Evolutionary conservation across 75 land plant species (phyloP).

Genomic region (Adiantum capillusveneris): DNA sequence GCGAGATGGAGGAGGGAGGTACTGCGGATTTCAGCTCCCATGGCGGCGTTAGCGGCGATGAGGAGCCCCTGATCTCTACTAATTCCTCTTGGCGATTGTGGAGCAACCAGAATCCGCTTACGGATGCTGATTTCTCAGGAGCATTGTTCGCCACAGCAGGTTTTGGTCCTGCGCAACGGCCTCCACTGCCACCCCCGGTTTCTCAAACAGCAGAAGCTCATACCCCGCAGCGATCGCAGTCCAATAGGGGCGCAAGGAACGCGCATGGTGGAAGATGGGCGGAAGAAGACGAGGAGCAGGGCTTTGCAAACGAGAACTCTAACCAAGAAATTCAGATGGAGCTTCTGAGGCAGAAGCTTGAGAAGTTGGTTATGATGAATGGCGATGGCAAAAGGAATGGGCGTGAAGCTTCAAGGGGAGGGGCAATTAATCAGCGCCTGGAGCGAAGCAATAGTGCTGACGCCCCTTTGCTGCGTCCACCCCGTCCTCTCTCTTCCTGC

Average conservation of each 20-base stretch:
- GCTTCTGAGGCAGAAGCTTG: slow-evolving; percentile 12
- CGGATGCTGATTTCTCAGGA: slow-evolving; percentile 2
- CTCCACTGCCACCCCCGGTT: not conserved
- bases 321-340: not conserved
- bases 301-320: slow-evolving; percentile 14
- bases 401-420: not conserved
- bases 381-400: slow-evolving; percentile 2
- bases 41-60: too few species aligned
- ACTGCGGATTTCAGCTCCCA: slow-evolving; percentile 25
- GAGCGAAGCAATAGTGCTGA: not conserved
- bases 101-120: slow-evolving; percentile 53
- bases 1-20: slow-evolving; percentile 45
- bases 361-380: not conserved
- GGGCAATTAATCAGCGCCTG: slow-evolving; percentile 12
- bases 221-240: not conserved
- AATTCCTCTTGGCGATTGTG: slow-evolving; percentile 54
- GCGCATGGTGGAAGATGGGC: not conserved
- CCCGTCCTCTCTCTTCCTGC: not conserved
- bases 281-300: slow-evolving; percentile 7
- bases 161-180: slow-evolving; percentile 15
- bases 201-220: not conserved
- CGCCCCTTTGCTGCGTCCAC: not conserved
- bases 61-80: slow-evolving; percentile 16
- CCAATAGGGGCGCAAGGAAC: not conserved
- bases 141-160: slow-evolving; percentile 31